Evolutionary conservation across 306 rosid species (phyloP).

Genomic region (Citrullus mucosospermus): DNA sequence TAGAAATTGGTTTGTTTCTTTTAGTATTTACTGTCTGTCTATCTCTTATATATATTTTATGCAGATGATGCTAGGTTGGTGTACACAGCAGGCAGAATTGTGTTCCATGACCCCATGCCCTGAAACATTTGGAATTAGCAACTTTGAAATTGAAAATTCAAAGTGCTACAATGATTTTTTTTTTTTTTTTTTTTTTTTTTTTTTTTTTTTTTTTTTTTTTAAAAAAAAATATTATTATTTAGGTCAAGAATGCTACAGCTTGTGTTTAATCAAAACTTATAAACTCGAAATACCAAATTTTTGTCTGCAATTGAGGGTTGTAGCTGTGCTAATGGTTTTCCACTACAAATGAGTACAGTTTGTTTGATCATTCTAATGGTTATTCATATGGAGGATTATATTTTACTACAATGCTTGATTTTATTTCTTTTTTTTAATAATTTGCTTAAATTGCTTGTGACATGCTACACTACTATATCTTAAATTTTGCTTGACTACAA

Average conservation of each 20-base stretch:
- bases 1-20: background rate
- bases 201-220: no score
- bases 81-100: slow-evolving; percentile 19
- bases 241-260: background rate
- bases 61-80: slow-evolving; percentile 29
- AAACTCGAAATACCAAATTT: background rate
- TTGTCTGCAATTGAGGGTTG: background rate
- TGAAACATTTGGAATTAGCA: background rate
- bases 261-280: background rate
- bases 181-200: no score
- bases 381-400: background rate
- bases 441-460: background rate
- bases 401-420: background rate
- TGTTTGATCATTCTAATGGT: background rate
- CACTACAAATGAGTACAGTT: background rate
- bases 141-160: background rate
- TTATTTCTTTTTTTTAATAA: background rate
- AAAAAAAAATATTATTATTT: background rate
- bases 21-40: background rate
- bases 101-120: slow-evolving; percentile 17
- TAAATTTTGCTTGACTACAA: background rate
- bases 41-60: background rate
- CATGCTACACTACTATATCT: background rate
- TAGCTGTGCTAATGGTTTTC: background rate
- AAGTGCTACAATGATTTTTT: background rate